Conservation (phyloP, 228 moss, liverwort and hornwort genomes). For the Sphagnum magellanicum region DNA sequence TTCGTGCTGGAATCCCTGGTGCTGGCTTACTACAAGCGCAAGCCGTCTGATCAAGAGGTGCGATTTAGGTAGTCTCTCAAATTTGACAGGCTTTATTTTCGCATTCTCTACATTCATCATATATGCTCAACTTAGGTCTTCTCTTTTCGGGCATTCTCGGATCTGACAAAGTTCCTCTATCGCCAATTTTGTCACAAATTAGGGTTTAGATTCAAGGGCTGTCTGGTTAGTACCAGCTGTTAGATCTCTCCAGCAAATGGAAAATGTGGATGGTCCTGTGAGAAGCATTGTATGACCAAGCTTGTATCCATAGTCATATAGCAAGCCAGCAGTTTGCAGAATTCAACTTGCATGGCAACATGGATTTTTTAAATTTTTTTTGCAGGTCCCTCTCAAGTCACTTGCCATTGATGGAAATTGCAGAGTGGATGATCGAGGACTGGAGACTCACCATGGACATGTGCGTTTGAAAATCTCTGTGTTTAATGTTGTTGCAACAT, state of each 20-base stretch:
- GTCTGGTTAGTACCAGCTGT: too few species aligned
- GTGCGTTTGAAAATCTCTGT: constrained; percentile 32
- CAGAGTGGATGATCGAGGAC: constrained; percentile 80
- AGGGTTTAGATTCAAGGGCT: too few species aligned
- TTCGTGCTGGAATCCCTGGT: constrained; percentile 68
- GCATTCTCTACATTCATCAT: too few species aligned
- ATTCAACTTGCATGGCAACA: too few species aligned
- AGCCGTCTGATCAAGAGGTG: constrained; percentile 67
- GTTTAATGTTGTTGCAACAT: not conserved
- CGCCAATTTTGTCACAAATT: too few species aligned
- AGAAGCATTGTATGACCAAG: too few species aligned
- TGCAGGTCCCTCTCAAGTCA: constrained; percentile 70
- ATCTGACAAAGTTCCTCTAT: too few species aligned
- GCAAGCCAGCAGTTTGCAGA: too few species aligned
- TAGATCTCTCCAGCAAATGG: not conserved
- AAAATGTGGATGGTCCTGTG: too few species aligned
- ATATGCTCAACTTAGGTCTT: too few species aligned
- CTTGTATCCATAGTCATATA: too few species aligned
- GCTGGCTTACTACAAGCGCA: constrained; percentile 79
- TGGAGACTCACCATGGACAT: constrained; percentile 85
- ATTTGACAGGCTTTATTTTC: not conserved
- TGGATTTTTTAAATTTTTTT: not conserved
- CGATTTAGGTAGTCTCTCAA: not conserved
- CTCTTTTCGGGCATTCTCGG: too few species aligned
- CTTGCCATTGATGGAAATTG: constrained; percentile 81